These are phyloP conservation scores for Termitomyces sp. DNA, from an alignment of 1,284 basidiomycete species.

Conservation along the genomic window DNA sequence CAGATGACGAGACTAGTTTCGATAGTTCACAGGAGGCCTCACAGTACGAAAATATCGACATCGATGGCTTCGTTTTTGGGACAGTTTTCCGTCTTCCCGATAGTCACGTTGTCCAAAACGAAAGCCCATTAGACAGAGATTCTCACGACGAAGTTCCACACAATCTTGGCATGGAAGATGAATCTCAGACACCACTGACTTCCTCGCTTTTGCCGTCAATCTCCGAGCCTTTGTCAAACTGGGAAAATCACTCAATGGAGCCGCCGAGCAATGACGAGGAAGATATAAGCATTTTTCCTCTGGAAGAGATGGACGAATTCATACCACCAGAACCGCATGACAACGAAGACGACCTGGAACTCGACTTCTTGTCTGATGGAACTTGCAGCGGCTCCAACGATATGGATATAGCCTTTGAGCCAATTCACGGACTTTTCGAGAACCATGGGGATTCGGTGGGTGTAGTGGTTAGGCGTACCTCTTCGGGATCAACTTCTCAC, in stretches of 20 bases:
- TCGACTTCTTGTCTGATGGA: conserved; percentile 15
- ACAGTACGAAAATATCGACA: conserved; percentile 3
- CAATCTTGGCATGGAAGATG: conserved; percentile 1
- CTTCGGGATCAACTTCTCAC: conserved; percentile 13
- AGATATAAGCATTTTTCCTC: neutral
- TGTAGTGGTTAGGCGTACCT: conserved; percentile 9
- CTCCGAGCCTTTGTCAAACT: conserved; percentile 1
- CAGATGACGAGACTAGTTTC: conserved; percentile 8
- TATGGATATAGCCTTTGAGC: conserved; percentile 8
- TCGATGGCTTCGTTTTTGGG: conserved; percentile 6
- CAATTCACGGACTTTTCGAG: conserved; percentile 8
- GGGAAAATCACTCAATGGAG: neutral
- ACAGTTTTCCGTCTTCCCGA: conserved; percentile 1
- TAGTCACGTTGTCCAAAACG: conserved; percentile 11
- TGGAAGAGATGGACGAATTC: neutral
- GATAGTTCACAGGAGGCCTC: conserved; percentile 5
- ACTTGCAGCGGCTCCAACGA: conserved; percentile 4
- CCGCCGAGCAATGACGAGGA: neutral
- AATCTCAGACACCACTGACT: conserved; percentile 7
- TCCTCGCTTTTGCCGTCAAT: conserved; percentile 7
- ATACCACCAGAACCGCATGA: conserved; percentile 6
- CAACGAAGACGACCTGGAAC: conserved; percentile 13
- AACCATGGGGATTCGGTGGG: conserved; percentile 16
- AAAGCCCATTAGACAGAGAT: conserved; percentile 2
- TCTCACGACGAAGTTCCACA: conserved; percentile 9